Base-by-base conservation (phyloP, 2,329 filamentous ascomycete species). In the Claviceps pazoutovae region DNA sequence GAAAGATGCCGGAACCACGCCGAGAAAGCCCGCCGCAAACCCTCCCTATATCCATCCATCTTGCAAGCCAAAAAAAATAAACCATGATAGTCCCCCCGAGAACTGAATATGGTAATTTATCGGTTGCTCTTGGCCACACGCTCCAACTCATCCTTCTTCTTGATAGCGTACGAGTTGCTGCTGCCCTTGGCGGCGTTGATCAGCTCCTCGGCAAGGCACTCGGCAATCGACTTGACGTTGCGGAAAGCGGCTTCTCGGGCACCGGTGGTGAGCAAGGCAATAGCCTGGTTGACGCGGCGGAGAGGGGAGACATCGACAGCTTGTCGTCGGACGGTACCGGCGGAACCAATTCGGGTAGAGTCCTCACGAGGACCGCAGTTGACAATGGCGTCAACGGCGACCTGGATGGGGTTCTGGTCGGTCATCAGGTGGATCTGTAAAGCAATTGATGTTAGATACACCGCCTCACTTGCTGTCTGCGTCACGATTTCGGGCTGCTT, bases 111-210 rank as follows among this genome's bases (percentile, higher is more conserved):
- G 58, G 62, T 68, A 30, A 63, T 90, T 90, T 97, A 98, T 86
- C 93, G 88, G 86, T 98, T 98, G 83, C 83, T 88, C 88, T 98
- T 98, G 78, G 93, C 93, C 68, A 98, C 93, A 93, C 93, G 93
- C 86, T 98, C 93, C 79, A 98, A 78, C 86, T 98, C 94, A 76
- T 98, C 93, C 91, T 98, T 98, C 89, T 98, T 98, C 89, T 98
- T 98, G 85, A 98, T 98, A 69, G 94, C 93, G 75, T 97, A 98
- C 64, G 90, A 96, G 89, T 98, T 98, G 79, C 87, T 94, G 84
- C 86, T 94, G 71, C 93, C 93, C 88, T 98, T 98, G 75, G 94
- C 94, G 72, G 94, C 94, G 83, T 98, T 98, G 86, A 98, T 97
- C 74, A 98, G 83, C 84, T 98, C 93, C 79, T 98, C 94, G 71